phyloP scores from a whole-genome alignment of 1,139 yeast species.

The Yamadazyma pseudoaaseri region DNA sequence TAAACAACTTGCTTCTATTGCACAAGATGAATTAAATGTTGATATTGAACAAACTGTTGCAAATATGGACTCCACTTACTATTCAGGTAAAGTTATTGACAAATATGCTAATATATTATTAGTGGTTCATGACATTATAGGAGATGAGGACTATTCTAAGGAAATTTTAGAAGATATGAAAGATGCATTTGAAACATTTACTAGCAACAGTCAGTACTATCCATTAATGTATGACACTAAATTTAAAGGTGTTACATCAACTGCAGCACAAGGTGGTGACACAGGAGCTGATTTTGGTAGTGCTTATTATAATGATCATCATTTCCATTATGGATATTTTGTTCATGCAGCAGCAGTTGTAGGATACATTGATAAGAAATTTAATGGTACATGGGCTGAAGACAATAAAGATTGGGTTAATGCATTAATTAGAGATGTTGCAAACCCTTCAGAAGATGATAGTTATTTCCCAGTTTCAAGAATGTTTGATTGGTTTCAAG shows the following conservation, averaged over 20 bases:
- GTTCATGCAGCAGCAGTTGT: constrained; percentile 78
- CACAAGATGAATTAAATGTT: constrained; percentile 56
- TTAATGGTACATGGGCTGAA: constrained; percentile 65
- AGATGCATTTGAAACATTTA: constrained; percentile 50
- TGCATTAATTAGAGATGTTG: constrained; percentile 69
- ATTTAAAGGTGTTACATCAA: constrained; percentile 67
- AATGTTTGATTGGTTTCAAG: constrained; percentile 76
- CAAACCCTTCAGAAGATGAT: constrained; percentile 66
- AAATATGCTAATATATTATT: constrained; percentile 72
- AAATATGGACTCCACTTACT: constrained; percentile 54
- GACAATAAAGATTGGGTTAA: constrained; percentile 46
- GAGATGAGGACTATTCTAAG: constrained; percentile 50
- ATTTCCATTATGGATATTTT: constrained; percentile 78
- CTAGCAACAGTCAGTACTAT: constrained; percentile 49
- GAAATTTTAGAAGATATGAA: constrained; percentile 50
- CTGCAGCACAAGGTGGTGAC: constrained; percentile 53
- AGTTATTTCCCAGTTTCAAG: constrained; percentile 72
- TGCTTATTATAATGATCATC: constrained; percentile 75
- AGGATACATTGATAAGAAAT: constrained; percentile 59
- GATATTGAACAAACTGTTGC: constrained; percentile 53
- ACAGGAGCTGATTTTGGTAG: constrained; percentile 51
- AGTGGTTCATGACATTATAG: constrained; percentile 59
- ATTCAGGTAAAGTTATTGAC: constrained; percentile 70
- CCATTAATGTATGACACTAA: constrained; percentile 71
- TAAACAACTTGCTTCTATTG: constrained; percentile 50